Evolutionary conservation across 805 yeast species (phyloP).

Genomic region (Candida easanensis): DNA sequence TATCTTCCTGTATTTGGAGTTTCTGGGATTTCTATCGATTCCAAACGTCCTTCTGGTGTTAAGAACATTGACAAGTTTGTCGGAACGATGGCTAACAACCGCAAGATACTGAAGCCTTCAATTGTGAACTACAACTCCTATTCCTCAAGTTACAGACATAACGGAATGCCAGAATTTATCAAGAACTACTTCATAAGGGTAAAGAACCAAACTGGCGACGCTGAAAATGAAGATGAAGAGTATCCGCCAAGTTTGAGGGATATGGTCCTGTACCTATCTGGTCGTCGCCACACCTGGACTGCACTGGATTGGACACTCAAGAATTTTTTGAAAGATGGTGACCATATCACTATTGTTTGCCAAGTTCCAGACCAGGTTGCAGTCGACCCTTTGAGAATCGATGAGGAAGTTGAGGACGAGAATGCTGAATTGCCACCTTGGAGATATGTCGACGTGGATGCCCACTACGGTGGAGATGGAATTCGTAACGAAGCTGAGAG

Average conservation of each 20-base stretch:
- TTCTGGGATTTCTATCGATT: not conserved
- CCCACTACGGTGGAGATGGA: slow-evolving; percentile 10
- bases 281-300: slow-evolving; percentile 25
- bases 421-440: slow-evolving; percentile 7
- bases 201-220: not conserved
- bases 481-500: slow-evolving; percentile 16
- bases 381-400: slow-evolving; percentile 6
- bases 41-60: slow-evolving; percentile 7
- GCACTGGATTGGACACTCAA: slow-evolving; percentile 25
- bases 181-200: slow-evolving; percentile 2
- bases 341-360: slow-evolving; percentile 20
- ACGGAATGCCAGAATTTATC: slow-evolving; percentile 15
- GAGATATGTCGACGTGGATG: slow-evolving; percentile 15
- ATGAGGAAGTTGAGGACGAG: not conserved
- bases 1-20: slow-evolving; percentile 15
- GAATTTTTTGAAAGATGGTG: slow-evolving; percentile 24
- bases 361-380: slow-evolving; percentile 21
- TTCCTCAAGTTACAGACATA: slow-evolving; percentile 20
- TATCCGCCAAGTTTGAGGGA: slow-evolving; percentile 23
- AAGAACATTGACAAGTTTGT: slow-evolving; percentile 23
- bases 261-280: slow-evolving; percentile 23
- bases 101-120: slow-evolving; percentile 10
- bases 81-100: slow-evolving; percentile 13
- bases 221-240: not conserved
- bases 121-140: slow-evolving; percentile 19